Base-by-base conservation (phyloP, 2,329 filamentous ascomycete genomes). In the Dactylellina sp. region DNA sequence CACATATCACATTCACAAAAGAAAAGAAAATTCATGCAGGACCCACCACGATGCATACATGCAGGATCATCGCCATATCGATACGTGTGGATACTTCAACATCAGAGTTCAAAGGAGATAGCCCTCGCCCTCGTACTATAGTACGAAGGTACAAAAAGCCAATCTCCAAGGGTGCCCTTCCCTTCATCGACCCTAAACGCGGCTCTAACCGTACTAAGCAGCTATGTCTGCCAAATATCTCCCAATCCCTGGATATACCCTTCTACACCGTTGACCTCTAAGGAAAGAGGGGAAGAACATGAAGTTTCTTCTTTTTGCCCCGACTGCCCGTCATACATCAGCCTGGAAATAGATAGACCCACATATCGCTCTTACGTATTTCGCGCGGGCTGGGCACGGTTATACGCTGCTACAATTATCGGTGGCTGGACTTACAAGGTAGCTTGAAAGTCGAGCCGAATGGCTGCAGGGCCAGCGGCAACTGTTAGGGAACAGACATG, bases 171-270 rank as follows among this genome's bases (percentile, higher is more conserved):
- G 28, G 35, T 40, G 24, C 25, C 24, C 32, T 7, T 20, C 20
- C 12, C n/a, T 53, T 42, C 25, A 22, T 32, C 4, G 28, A 32
- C 46, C 32, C 53, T 28, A 44, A 18, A 28, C 59, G 53, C 46
- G 49, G 20, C 35, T 56, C 64, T 70, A 70, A 52, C 64, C 64
- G 28, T 70, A 61, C 37, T 56, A 20, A 62, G 64, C 24, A 70
- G 64, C 28, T 70, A 56, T 25, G 42, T 61, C 47, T 70, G 64
- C 64, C 64, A 70, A 56, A 37, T 16, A 49, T 24, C 64, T 56
- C 40, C 42, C 37, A n/a, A 46, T n/a, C 64, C 64, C 49, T 22
- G 32, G 20, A 16, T 42, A 53, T 11, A 35, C 49, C 44, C 25
- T 68, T 60, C 28, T 32, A 32, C 28, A 32, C 28, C 5, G 9